Evolutionary conservation across 257 asterid species (phyloP), one percentile per base, ranked within the genome.

Genomic region (Solanum lignicaule): DNA sequence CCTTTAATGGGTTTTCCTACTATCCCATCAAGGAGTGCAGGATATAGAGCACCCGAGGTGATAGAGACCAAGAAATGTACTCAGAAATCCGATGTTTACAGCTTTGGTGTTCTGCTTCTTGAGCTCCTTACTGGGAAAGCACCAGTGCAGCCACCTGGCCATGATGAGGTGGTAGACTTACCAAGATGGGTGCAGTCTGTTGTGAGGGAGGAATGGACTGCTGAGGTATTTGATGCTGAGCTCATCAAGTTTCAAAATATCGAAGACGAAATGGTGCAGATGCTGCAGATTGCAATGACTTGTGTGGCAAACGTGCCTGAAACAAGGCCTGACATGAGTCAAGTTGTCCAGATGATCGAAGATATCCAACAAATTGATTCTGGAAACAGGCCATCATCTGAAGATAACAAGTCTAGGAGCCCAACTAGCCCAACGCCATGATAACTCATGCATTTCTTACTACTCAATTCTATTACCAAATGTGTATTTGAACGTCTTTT

Each of bases 241-340:
- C 91, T 94, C 84, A 87, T 92, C 35, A 92, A 89, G 90, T 88
- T 87, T 71, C 91, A 62, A 33, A 93, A 92, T 86, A 86, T 89
- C 2, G 96, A 94, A 91, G 96, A 91, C 23, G 94, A 94, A 88
- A 93, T 94, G 98, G 94, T 93, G 85, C 96, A 92, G 86, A 92
- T 94, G 98, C 96, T 94, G 83, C 95, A 94, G 91, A 92, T 93
- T 85, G 98, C 96, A 75, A 91, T 94, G 96, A 90, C 95, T 3
- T 94, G 98, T 68, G 94, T 94, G 81, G 88, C 76, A 6, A 91
- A 69, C 83, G 90, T 68, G 87, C 95, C 98, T 0, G 95, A 93
- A 83, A 88, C 75, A 91, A 91, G 96, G 60, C 98, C 96, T 71
- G 79, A 90, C 6, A 94, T 94, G 96, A 91, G 88, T 75, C 93